Base-by-base conservation (phyloP, 257 asterid genomes). In the Sherardia arvensis region DNA sequence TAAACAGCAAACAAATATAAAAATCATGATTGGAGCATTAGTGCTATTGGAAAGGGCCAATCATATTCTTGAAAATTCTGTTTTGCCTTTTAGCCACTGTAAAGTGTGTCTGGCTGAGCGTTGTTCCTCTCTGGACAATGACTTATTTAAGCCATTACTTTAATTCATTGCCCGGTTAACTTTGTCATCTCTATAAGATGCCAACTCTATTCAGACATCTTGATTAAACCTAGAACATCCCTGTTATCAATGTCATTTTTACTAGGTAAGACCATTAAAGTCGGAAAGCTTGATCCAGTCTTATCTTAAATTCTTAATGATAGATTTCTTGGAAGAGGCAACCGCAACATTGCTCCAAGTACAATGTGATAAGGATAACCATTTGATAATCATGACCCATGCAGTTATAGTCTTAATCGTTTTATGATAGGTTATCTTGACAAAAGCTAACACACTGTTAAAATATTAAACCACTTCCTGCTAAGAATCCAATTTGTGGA, bases 401-500 rank as follows among this genome's bases (percentile, higher is more conserved):
- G 4, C 51, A 43, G 51, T 43, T 43, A 15, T 14, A 43, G 5
- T 4, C 17, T 11, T 43, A 43, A 14, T 3, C 4, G 51, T 43
- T 14, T n/a, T 21, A 49, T 49, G 6, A 49, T 49, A 49, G 14
- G 15, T 7, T 57, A 7, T 8, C 23, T 0, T 27, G 66, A 25
- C 62, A 66, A 30, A 34, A 61, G 64, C 49, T 36, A 36, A 26
- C 45, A 34, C 56, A 28, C 60, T 7, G 53, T 17, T 67, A 18
- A 45, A 59, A 59, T 47, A 29, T 1, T 17, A 59, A 48, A 59
- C 26, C 28, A 15, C 56, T 18, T 49, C 34, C 60, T 43, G 28
- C 48, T 43, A 18, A 20, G 27, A 26, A 7, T 14, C 26, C 3
- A 47, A 14, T n/a, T 15, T 8, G 22, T 32, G 26, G 33, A 53